Evolutionary conservation across 495 filamentous ascomycete genomes (phyloP).

Genomic region (Aspergillus haitiensis): DNA sequence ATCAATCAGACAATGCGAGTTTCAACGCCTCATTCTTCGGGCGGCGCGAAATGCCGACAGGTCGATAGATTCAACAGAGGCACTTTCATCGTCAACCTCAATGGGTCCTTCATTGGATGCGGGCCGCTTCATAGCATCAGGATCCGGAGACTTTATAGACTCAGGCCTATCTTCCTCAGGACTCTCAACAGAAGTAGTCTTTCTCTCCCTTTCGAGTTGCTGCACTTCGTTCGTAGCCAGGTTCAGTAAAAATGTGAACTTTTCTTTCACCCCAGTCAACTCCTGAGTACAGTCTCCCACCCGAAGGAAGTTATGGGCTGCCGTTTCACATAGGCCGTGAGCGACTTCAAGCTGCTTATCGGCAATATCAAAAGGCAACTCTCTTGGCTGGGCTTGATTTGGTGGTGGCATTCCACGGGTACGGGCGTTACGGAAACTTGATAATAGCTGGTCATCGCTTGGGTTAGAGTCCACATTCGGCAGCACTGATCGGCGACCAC

Average conservation of each 20-base stretch:
- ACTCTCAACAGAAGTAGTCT: constrained; percentile 26
- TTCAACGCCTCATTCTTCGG: constrained; percentile 25
- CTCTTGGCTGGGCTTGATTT: constrained; percentile 11
- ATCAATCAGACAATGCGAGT: not conserved
- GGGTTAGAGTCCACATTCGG: not conserved
- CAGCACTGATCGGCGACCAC: not conserved
- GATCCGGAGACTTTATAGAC: constrained; percentile 3
- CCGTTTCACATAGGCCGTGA: constrained; percentile 78
- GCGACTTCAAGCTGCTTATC: constrained; percentile 77
- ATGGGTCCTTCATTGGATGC: constrained; percentile 31
- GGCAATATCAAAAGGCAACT: constrained; percentile 61
- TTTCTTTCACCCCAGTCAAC: constrained; percentile 63
- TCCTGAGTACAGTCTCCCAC: constrained; percentile 77
- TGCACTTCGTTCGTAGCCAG: constrained; percentile 43
- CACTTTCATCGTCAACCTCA: constrained; percentile 46
- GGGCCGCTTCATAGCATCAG: constrained; percentile 9
- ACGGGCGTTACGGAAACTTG: constrained; percentile 37
- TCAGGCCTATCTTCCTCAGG: constrained; percentile 17
- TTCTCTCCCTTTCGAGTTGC: constrained; percentile 39
- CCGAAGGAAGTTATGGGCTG: constrained; percentile 82
- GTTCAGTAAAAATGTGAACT: constrained; percentile 46
- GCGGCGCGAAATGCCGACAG: constrained; percentile 43
- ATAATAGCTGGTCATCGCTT: constrained; percentile 19
- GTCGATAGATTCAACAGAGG: constrained; percentile 44
- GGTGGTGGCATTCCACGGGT: constrained; percentile 22